These are phyloP conservation scores for Nepenthes alata DNA, from an alignment of 179 eudicot genomes.

Conservation along the genomic window DNA sequence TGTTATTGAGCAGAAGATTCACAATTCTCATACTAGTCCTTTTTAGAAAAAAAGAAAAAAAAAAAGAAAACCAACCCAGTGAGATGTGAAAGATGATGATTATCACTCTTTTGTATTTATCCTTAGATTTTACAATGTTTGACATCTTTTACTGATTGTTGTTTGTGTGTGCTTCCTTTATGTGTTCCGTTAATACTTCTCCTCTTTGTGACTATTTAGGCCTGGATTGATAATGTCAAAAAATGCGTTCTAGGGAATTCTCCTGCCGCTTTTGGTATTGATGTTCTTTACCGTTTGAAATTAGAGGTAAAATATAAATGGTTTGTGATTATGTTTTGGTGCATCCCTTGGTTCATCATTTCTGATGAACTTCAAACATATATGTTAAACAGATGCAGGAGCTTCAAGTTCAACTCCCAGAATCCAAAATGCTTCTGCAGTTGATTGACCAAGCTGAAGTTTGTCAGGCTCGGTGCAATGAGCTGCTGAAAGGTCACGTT, in stretches of 20 bases:
- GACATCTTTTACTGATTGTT: not conserved
- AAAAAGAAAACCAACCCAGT: too few species aligned
- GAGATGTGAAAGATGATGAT: too few species aligned
- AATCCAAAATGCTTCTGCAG: conserved; percentile 46
- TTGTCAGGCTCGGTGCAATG: conserved; percentile 53
- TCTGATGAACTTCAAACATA: not conserved
- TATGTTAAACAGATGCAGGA: conserved; percentile 37
- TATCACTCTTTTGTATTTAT: not conserved
- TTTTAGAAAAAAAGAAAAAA: too few species aligned
- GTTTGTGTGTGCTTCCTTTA: not conserved
- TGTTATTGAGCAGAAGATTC: too few species aligned
- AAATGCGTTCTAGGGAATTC: conserved; percentile 46
- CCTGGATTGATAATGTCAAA: conserved; percentile 49
- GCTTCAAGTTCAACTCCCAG: conserved; percentile 54
- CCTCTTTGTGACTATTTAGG: conserved; percentile 24
- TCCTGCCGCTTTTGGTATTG: conserved; percentile 45
- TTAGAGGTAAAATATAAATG: conserved; percentile 40
- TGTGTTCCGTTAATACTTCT: conserved; percentile 1
- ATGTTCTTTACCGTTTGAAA: conserved; percentile 47
- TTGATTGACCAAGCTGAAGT: conserved; percentile 42
- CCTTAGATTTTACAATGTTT: not conserved
- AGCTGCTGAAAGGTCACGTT: conserved; percentile 49
- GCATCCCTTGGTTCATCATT: not conserved
- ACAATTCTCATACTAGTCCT: too few species aligned
- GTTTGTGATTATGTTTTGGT: conserved; percentile 1